Conservation (phyloP, 495 filamentous ascomycete genomes). For the Stereocaulon alpinum region DNA sequence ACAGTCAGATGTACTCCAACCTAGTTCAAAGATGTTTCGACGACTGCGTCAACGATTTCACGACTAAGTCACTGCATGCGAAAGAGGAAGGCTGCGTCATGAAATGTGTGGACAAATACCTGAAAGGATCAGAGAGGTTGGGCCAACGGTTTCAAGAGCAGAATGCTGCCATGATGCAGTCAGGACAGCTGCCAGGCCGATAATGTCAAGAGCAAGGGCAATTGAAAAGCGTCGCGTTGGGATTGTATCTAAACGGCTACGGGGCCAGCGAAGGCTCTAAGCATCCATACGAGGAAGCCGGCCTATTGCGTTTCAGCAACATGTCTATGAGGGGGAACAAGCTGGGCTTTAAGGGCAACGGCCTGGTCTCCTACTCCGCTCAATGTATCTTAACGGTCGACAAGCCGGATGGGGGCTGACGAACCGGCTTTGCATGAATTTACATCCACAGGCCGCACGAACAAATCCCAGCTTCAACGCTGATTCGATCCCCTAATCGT, state of each 20-base stretch:
- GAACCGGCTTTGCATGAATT: neutral
- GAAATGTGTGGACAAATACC: constrained; percentile 89
- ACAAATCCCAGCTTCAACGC: neutral
- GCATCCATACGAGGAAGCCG: neutral
- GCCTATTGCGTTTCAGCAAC: neutral
- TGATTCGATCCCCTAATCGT: too few relatives aligned
- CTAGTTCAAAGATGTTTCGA: constrained; percentile 94
- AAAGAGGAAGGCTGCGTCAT: constrained; percentile 84
- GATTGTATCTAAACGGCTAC: neutral
- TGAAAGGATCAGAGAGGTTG: constrained; percentile 76
- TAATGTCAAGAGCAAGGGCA: constrained; percentile 12
- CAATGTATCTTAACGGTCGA: neutral
- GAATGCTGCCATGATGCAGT: constrained; percentile 77
- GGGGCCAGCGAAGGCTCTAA: neutral
- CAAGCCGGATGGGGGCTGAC: neutral
- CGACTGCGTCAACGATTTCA: constrained; percentile 96
- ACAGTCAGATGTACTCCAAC: constrained; percentile 79
- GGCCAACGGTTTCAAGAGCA: constrained; percentile 91
- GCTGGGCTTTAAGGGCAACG: neutral
- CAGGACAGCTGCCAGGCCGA: constrained; percentile 42
- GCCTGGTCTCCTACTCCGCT: neutral
- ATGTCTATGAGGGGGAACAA: neutral
- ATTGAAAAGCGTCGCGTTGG: neutral
- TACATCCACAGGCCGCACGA: neutral
- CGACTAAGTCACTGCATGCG: constrained; percentile 78